Evolutionary conservation across 805 yeast species (phyloP).

Genomic region (Lipomyces oligophaga): DNA sequence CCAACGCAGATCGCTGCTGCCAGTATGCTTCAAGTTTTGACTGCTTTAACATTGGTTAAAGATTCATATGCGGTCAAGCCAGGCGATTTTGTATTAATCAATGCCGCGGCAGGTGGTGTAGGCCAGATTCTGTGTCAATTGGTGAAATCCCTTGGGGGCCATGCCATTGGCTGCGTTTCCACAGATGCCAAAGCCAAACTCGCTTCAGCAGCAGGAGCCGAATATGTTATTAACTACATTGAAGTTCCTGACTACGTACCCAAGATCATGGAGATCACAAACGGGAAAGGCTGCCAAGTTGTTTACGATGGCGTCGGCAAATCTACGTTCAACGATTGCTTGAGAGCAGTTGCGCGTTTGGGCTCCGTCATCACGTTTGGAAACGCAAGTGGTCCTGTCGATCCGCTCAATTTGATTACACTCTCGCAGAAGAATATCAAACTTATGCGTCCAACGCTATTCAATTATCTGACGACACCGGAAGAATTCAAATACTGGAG

Average conservation of each 20-base stretch:
- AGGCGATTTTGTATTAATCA: constrained; percentile 70
- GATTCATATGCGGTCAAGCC: constrained; percentile 64
- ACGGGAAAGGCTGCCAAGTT: constrained; percentile 64
- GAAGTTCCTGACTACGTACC: constrained; percentile 48
- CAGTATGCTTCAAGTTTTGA: constrained; percentile 64
- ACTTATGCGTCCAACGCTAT: constrained; percentile 60
- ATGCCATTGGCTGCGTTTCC: constrained; percentile 81
- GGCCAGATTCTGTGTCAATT: constrained; percentile 72
- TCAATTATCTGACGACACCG: constrained; percentile 48
- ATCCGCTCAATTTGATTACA: constrained; percentile 45
- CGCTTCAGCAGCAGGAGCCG: constrained; percentile 75
- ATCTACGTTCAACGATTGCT: constrained; percentile 63
- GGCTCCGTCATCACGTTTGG: constrained; percentile 80
- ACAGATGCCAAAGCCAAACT: constrained; percentile 62
- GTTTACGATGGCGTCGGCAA: constrained; percentile 76
- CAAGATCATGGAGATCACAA: constrained; percentile 56
- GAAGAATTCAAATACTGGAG: constrained; percentile 53
- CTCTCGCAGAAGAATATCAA: constrained; percentile 62
- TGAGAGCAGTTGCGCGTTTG: constrained; percentile 54
- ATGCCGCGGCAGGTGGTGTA: constrained; percentile 97
- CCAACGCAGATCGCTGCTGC: constrained; percentile 57
- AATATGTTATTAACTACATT: constrained; percentile 55
- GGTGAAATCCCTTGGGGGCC: constrained; percentile 61
- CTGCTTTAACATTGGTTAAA: constrained; percentile 66
- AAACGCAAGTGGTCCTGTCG: constrained; percentile 79